Base-by-base conservation (phyloP, 768 basidiomycete species). In the Calocera viscosa region DNA sequence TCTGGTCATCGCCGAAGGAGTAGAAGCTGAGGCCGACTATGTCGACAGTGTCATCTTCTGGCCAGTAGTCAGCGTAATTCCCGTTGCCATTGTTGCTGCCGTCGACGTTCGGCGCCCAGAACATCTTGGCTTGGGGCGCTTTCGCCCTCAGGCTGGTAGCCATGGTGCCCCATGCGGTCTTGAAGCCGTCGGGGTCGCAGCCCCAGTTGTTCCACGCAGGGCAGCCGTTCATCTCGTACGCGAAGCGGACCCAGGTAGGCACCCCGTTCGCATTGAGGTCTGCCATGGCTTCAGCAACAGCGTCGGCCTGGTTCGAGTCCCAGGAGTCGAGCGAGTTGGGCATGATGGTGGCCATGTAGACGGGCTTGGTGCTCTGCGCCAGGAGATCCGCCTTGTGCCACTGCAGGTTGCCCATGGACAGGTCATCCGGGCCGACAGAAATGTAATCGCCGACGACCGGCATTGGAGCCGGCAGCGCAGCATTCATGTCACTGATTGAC, bases 281-380 rank as follows among this genome's bases (percentile, higher is more conserved):
- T 17, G 65, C 66, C 40, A 70, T 43, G 33, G 64, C 43, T 28
- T 32, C 30, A 16, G 67, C 66, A 65, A 70, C 66, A 1, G 38
- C 68, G 19, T 66, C 65, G 14, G 69, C 68, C 68, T 68, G 43
- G 19, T 17, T 47, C 43, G 43, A 47, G 43, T 47, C 43, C 43
- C 43, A 70, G 16, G 64, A 32, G 14, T 28, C 33, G 5, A 70
- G 63, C 2, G 53, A 34, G 33, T 66, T 34, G 30, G 69, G 69
- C 28, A 70, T 39, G 39, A 70, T 68, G 1, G 69, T 68, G 26
- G 69, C 68, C 3, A 65, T 68, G 49, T 70, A 70, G n/a, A 70
- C 67, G n/a, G 65, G 32, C 24, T 43, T 24, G 16, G 39, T 65
- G 32, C 49, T 39, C 40, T 68, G 67, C 8, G 64, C 40, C 3